A percentile compares a stretch with the other conserved stretches of the same genome.
These are phyloP conservation scores for Cylindrotheca closterium DNA, from an alignment of 108 stramenopile genomes.

Conservation along the genomic window DNA sequence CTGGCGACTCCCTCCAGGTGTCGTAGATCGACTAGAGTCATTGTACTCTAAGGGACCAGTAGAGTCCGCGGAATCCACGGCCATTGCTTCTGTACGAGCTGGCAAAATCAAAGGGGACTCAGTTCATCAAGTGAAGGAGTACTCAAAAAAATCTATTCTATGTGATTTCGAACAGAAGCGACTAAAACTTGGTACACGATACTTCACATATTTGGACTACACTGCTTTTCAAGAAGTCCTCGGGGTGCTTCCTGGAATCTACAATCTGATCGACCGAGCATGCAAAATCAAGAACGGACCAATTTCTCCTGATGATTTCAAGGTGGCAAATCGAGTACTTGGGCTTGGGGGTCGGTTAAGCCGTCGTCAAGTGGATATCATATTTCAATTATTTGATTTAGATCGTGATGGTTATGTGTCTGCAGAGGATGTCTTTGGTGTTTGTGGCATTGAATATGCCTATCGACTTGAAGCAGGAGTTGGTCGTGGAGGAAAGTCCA, in stretches of 20 bases:
- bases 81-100: constrained; percentile 13
- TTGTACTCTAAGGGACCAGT: constrained; percentile 20
- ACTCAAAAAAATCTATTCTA: constrained; percentile 15
- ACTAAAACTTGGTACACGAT: constrained; percentile 21
- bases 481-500: constrained; percentile 43
- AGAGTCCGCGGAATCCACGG: constrained; percentile 15
- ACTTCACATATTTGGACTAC: constrained; percentile 43
- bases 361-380: constrained; percentile 48
- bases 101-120: constrained; percentile 13
- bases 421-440: constrained; percentile 29
- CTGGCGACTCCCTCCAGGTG: constrained; percentile 40
- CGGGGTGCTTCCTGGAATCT: constrained; percentile 38
- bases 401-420: constrained; percentile 50
- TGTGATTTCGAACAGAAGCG: constrained; percentile 11
- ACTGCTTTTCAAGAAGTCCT: constrained; percentile 51
- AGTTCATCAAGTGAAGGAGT: constrained; percentile 11
- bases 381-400: constrained; percentile 55
- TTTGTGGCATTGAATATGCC: constrained; percentile 37
- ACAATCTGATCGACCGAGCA: constrained; percentile 39
- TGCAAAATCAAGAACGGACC: constrained; percentile 45
- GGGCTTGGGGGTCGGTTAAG: constrained; percentile 39
- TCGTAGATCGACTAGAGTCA: constrained; percentile 30
- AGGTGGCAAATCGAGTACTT: constrained; percentile 47
- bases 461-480: constrained; percentile 31
- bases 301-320: constrained; percentile 59